Evolutionary conservation across 202 grass and related monocot species (phyloP), one percentile per base, ranked within the genome.

Genomic region (Cymbopogon flexuosus): DNA sequence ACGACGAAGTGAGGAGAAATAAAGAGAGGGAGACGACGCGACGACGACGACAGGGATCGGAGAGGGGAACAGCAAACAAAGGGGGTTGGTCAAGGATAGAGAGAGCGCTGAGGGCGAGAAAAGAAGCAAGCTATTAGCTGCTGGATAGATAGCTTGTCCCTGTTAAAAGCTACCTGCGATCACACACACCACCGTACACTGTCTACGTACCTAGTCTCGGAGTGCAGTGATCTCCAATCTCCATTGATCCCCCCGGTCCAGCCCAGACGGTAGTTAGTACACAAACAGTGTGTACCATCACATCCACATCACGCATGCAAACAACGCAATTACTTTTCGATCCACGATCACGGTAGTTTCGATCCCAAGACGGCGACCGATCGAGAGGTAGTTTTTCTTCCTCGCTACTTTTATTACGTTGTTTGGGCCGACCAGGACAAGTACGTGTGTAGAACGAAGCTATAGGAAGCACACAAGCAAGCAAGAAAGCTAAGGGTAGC

Each of bases 91-190:
- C 59, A 51, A 81, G 74, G 75, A 72, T 61, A 88, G 76, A 81
- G 64, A 54, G 72, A 57, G 51, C 47, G 1, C 5, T 27, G 35
- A 34, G 70, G 46, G 39, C 62, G 66, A 37, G 61, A 56, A 46
- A 72, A 83, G 62, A 79, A 69, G 70, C 68, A 70, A 84, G 79
- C 86, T 27, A 54, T 2, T n/a, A 51, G 62, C 68, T 5, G 49
- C 69, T 45, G 1, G 39, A 68, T 76, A 81, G 66, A 74, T 83
- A 65, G 86, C 87, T 90, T 92, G 84, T 88, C 87, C 78, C 78
- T 92, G 68, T 86, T 88, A 92, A 92, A 95, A 88, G 79, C 71
- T 81, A 71, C 74, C 70, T 18, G 52, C 72, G 73, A 72, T 85
- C 70, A 75, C 72, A 70, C 62, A 77, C 62, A 27, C 64, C 41